These are phyloP conservation scores for Russula ochroleuca DNA, from an alignment of 768 basidiomycete genomes.

Conservation along the genomic window DNA sequence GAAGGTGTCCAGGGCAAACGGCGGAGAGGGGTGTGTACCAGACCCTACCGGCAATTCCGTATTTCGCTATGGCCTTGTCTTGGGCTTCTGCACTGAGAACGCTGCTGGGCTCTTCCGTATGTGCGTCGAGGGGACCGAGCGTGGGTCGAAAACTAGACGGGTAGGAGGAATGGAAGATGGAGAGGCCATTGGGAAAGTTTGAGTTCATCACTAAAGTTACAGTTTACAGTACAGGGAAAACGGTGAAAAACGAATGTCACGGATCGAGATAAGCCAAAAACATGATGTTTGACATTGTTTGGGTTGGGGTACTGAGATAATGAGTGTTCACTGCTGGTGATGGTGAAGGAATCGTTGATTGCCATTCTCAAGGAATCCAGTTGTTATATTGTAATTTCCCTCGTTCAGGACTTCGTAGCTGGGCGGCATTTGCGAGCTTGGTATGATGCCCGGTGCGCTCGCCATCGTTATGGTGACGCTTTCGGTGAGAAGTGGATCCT, in stretches of 20 bases:
- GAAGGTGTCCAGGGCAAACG: slow-evolving; percentile 41
- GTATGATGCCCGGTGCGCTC: slow-evolving; percentile 39
- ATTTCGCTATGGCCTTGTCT: slow-evolving; percentile 56
- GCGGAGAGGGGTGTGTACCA: slow-evolving; percentile 47
- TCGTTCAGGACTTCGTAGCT: slow-evolving; percentile 43
- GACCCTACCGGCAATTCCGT: slow-evolving; percentile 81
- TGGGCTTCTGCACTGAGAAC: slow-evolving; percentile 41
- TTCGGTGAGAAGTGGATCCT: slow-evolving; percentile 39
- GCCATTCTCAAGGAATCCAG: slow-evolving; percentile 43
- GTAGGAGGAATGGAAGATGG: slow-evolving; percentile 16
- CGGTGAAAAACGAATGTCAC: background rate
- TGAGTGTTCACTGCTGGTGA: background rate
- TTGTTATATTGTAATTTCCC: slow-evolving; percentile 47
- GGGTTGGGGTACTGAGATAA: background rate
- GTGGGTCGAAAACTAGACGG: slow-evolving; percentile 5
- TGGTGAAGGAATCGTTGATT: slow-evolving; percentile 43
- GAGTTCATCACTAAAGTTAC: slow-evolving; percentile 8
- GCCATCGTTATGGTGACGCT: slow-evolving; percentile 40
- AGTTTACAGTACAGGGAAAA: background rate
- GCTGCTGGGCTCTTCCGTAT: background rate
- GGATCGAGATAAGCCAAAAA: background rate
- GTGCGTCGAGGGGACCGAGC: background rate
- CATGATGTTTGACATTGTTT: slow-evolving; percentile 17
- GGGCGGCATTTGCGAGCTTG: slow-evolving; percentile 49
- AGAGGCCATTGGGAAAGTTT: slow-evolving; percentile 14